Percentiles rank a stretch among this genome's conserved stretches.
Evolutionary conservation across 768 basidiomycete species (phyloP).

Genomic region (Fibroporia radiculosa): DNA sequence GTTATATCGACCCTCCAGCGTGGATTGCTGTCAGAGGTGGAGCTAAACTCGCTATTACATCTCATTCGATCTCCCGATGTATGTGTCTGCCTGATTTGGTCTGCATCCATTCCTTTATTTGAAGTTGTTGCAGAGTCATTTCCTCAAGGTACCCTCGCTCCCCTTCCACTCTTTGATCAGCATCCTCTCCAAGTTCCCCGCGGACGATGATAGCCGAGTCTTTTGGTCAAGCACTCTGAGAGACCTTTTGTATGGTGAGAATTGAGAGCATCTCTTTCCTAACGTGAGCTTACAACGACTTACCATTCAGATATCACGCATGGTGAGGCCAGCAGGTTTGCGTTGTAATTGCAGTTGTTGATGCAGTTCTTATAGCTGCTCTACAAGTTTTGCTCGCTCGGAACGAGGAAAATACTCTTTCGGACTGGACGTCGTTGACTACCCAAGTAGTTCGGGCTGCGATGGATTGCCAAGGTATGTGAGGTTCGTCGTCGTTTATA

Average conservation of each 20-base stretch:
- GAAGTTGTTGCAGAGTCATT: conserved; percentile 52
- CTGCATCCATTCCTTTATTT: conserved; percentile 10
- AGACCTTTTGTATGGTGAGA: conserved; percentile 63
- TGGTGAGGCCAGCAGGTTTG: conserved; percentile 15
- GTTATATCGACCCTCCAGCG: conserved; percentile 54
- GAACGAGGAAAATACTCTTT: conserved; percentile 27
- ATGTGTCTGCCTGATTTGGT: conserved; percentile 18
- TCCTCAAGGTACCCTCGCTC: conserved; percentile 76
- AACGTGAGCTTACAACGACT: neutral
- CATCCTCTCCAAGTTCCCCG: conserved; percentile 71
- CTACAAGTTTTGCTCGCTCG: conserved; percentile 53
- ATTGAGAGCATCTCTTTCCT: neutral
- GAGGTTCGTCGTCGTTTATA: neutral
- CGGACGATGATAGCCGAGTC: conserved; percentile 65
- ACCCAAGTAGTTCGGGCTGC: conserved; percentile 37
- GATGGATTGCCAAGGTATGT: conserved; percentile 51
- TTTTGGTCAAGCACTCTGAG: conserved; percentile 61
- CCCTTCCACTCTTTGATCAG: conserved; percentile 77
- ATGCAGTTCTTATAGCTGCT: conserved; percentile 28
- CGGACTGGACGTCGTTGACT: conserved; percentile 34
- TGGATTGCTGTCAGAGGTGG: conserved; percentile 58
- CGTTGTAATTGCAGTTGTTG: neutral
- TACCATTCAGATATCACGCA: conserved; percentile 27
- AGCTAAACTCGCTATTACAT: conserved; percentile 57
- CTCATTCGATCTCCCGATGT: conserved; percentile 77